phyloP scores from a whole-genome alignment of 768 basidiomycete species.

The Kwoniella botswanensis region DNA sequence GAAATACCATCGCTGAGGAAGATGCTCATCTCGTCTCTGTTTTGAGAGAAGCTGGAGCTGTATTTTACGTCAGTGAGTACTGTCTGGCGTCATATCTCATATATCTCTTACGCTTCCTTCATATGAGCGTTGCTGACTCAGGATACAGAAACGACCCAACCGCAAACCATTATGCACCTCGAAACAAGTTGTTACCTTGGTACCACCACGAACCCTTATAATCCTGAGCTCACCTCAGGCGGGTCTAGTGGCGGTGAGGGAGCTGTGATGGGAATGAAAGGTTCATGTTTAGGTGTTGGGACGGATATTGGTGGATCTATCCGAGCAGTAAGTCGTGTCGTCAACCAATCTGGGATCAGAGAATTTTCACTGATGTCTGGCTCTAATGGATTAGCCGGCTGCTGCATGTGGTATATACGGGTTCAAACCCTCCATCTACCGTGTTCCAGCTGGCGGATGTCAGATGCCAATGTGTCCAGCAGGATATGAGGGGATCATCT shows the following conservation, averaged over 20 bases:
- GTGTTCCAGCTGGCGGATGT: neutral
- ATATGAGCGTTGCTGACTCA: neutral
- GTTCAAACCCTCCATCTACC: neutral
- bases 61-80: neutral
- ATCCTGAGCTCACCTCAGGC: conserved; percentile 37
- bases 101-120: conserved; percentile 26
- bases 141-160: conserved; percentile 36
- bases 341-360: too few relatives aligned
- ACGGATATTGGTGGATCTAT: conserved; percentile 43
- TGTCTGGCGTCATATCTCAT: neutral
- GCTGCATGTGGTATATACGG: conserved; percentile 2
- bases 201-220: conserved; percentile 42
- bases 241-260: conserved; percentile 50
- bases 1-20: conserved; percentile 11
- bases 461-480: neutral
- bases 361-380: too few relatives aligned
- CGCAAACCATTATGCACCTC: conserved; percentile 49
- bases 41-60: conserved; percentile 39
- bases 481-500: neutral
- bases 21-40: conserved; percentile 30
- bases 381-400: too few relatives aligned
- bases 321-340: conserved; percentile 16
- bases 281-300: conserved; percentile 11
- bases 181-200: conserved; percentile 43
- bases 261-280: conserved; percentile 35